These are phyloP conservation scores for Asterella californica DNA, from an alignment of 225 moss, liverwort and hornwort genomes.

Conservation along the genomic window DNA sequence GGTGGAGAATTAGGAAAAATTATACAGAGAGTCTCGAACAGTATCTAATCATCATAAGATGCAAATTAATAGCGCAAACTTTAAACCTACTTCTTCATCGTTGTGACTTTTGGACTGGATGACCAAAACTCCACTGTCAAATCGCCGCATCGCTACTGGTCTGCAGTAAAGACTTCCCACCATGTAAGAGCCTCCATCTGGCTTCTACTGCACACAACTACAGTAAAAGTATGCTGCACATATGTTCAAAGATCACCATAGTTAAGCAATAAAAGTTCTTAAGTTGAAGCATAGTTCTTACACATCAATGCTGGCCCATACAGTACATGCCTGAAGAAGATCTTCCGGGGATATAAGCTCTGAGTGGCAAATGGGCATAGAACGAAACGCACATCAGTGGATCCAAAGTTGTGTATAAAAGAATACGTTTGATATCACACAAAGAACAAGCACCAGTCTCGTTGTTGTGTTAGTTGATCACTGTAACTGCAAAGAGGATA, in stretches of 20 bases:
- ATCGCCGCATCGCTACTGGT: slow-evolving; percentile 80
- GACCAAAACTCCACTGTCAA: slow-evolving; percentile 98
- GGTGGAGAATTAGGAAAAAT: not conserved
- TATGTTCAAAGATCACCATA: not conserved
- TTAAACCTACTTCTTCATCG: slow-evolving; percentile 73
- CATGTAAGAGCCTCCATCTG: not conserved
- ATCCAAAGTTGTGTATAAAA: not conserved
- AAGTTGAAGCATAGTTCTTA: slow-evolving; percentile 37
- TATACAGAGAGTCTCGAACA: not conserved
- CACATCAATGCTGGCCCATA: slow-evolving; percentile 91
- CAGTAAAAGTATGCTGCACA: not conserved
- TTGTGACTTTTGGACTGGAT: slow-evolving; percentile 91
- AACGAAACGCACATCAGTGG: slow-evolving; percentile 1
- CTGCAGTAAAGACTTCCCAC: slow-evolving; percentile 32
- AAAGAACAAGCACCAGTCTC: not conserved
- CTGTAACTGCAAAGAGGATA: not conserved
- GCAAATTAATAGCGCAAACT: not conserved
- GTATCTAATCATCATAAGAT: not conserved
- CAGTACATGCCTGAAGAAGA: slow-evolving; percentile 86
- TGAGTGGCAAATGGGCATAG: slow-evolving; percentile 21
- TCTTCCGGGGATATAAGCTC: slow-evolving; percentile 98
- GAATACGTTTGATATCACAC: not conserved
- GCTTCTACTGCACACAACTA: not conserved
- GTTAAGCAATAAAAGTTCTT: no score
- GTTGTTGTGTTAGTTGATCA: not conserved